phyloP scores from a whole-genome alignment of 2,329 filamentous ascomycete genomes.

The Cercospora janseana region DNA sequence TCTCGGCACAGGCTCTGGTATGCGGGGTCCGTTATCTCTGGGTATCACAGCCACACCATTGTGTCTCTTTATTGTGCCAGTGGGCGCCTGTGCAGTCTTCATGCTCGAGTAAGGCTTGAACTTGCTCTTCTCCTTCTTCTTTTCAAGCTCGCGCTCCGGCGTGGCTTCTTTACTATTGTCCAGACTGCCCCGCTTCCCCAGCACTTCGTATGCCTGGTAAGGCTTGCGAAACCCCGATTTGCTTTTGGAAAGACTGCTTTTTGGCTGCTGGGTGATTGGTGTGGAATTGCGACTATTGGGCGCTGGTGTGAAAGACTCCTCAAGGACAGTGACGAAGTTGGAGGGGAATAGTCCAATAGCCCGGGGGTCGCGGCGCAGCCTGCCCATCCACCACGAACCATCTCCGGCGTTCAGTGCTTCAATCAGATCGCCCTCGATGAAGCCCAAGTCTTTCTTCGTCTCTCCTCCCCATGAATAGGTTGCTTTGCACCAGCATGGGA shows the following conservation, averaged over 20 bases:
- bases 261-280: slow-evolving; percentile 52
- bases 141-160: slow-evolving; percentile 34
- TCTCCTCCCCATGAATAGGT: slow-evolving; percentile 45
- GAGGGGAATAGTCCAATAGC: slow-evolving; percentile 93
- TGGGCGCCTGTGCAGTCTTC: slow-evolving; percentile 46
- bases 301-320: slow-evolving; percentile 75
- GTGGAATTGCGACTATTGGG: slow-evolving; percentile 58
- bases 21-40: slow-evolving; percentile 32
- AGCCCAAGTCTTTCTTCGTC: slow-evolving; percentile 91
- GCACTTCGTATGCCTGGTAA: slow-evolving; percentile 59
- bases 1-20: slow-evolving; percentile 37
- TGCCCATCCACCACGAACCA: slow-evolving; percentile 97
- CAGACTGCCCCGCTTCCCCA: slow-evolving; percentile 26
- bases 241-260: slow-evolving; percentile 48
- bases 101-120: slow-evolving; percentile 52
- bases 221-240: slow-evolving; percentile 63
- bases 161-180: slow-evolving; percentile 34
- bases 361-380: slow-evolving; percentile 81
- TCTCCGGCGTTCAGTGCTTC: slow-evolving; percentile 98
- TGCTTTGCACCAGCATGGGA: slow-evolving; percentile 43
- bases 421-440: slow-evolving; percentile 95
- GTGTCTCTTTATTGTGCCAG: slow-evolving; percentile 32
- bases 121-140: slow-evolving; percentile 39
- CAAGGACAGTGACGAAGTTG: slow-evolving; percentile 92
- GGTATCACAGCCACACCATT: slow-evolving; percentile 22